phyloP scores from a whole-genome alignment of 495 filamentous ascomycete genomes.

The Trichocladium antarcticum region DNA sequence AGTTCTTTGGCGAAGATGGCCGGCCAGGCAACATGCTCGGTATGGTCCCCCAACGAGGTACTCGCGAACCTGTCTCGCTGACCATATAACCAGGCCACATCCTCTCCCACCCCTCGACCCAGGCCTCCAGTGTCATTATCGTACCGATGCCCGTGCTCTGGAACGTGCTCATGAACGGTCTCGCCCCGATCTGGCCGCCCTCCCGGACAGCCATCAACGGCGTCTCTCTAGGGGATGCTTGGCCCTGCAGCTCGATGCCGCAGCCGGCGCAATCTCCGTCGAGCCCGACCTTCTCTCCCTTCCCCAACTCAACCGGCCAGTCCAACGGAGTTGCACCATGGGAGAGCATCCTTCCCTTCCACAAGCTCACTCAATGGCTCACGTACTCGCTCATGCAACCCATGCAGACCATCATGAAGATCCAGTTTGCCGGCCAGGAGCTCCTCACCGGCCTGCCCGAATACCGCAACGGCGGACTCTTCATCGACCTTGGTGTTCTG shows the following conservation, averaged over 20 bases:
- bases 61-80: neutral
- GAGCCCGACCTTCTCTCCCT: constrained; percentile 36
- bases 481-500: constrained; percentile 72
- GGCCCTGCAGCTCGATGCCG: constrained; percentile 79
- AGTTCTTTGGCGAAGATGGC: constrained; percentile 75
- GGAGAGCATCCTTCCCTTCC: constrained; percentile 92
- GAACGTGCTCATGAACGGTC: constrained; percentile 77
- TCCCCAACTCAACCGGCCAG: constrained; percentile 31
- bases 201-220: constrained; percentile 84
- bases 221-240: constrained; percentile 83
- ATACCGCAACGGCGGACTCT: constrained; percentile 76
- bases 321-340: constrained; percentile 50
- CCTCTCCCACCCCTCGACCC: constrained; percentile 78
- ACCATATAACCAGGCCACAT: constrained; percentile 58
- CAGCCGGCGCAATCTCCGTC: constrained; percentile 45
- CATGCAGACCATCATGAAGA: constrained; percentile 63
- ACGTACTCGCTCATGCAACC: constrained; percentile 83
- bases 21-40: constrained; percentile 92
- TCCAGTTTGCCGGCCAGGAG: constrained; percentile 66
- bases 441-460: constrained; percentile 77
- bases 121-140: constrained; percentile 76
- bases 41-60: constrained; percentile 24
- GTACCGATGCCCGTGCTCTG: constrained; percentile 86
- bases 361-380: constrained; percentile 68
- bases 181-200: constrained; percentile 78